Percentiles rank a stretch among this genome's conserved stretches.
phyloP scores from a whole-genome alignment of 108 stramenopile species.

The Pseudonitzschia delicatissima region DNA sequence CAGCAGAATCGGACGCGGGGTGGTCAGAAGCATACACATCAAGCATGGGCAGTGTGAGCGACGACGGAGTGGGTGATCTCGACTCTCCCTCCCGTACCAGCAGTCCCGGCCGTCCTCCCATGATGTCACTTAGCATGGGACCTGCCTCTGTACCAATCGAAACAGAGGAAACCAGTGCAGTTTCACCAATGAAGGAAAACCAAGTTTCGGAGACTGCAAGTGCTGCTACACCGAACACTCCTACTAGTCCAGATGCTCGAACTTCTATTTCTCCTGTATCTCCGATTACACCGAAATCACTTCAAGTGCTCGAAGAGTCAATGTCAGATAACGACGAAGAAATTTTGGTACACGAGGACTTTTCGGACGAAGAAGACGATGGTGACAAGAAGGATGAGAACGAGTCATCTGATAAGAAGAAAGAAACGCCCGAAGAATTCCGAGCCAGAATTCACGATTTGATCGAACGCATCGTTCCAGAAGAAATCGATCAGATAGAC shows the following conservation, averaged over 20 bases:
- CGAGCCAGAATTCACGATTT: conserved; percentile 57
- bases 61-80: background rate
- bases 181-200: too few relatives aligned
- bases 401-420: background rate
- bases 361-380: background rate
- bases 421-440: conserved; percentile 22
- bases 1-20: conserved; percentile 15
- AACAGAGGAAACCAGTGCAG: background rate
- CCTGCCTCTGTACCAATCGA: background rate
- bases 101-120: too few relatives aligned
- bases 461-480: conserved; percentile 55
- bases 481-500: conserved; percentile 65
- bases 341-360: background rate
- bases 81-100: background rate
- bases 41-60: conserved; percentile 8
- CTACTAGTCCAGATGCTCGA: too few relatives aligned
- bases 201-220: background rate
- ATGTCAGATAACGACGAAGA: background rate
- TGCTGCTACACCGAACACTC: background rate
- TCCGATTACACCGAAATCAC: background rate
- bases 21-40: conserved; percentile 27
- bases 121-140: background rate
- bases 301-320: background rate
- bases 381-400: background rate
- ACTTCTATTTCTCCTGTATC: background rate